Percentiles rank a stretch among this genome's conserved stretches.
Conservation (phyloP, 2,329 filamentous ascomycete species). For the Venturia oleaginea region DNA sequence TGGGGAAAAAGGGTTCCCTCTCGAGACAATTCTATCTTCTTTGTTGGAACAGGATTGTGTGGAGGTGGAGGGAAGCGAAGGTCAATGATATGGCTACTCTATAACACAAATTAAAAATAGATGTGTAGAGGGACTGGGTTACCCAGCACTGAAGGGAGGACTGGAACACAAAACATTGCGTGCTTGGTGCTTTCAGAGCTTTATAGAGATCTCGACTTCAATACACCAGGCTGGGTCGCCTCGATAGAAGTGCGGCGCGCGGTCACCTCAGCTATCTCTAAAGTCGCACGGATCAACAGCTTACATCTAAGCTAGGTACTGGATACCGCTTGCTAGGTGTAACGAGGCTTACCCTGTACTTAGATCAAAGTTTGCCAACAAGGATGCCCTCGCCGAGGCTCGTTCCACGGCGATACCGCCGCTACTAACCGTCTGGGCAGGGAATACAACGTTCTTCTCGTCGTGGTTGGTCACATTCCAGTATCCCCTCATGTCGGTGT, state of each 20-base stretch:
- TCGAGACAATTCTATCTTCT: not conserved
- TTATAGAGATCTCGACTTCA: not conserved
- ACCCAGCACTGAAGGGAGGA: not conserved
- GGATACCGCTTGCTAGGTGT: not conserved
- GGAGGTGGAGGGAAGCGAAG: not conserved
- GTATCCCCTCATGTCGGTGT: not conserved
- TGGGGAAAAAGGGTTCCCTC: not conserved
- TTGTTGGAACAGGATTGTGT: not conserved
- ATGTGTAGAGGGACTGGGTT: not conserved
- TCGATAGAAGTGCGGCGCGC: not conserved
- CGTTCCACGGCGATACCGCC: not conserved
- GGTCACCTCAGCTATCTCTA: not conserved
- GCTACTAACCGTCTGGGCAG: not conserved
- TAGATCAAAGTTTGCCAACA: not conserved
- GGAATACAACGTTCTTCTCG: not conserved
- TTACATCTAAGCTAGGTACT: not conserved
- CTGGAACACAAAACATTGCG: not conserved
- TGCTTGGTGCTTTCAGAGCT: not conserved
- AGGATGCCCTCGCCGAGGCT: not conserved
- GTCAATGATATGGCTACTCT: not conserved
- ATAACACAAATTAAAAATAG: not conserved
- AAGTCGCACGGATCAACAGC: not conserved
- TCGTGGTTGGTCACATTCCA: not conserved
- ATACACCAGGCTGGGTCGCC: not conserved
- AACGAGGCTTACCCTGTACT: conserved; percentile 1